Evolutionary conservation across 306 rosid genomes (phyloP), one percentile per base, ranked within the genome.

Genomic region (Glycine tomentella): DNA sequence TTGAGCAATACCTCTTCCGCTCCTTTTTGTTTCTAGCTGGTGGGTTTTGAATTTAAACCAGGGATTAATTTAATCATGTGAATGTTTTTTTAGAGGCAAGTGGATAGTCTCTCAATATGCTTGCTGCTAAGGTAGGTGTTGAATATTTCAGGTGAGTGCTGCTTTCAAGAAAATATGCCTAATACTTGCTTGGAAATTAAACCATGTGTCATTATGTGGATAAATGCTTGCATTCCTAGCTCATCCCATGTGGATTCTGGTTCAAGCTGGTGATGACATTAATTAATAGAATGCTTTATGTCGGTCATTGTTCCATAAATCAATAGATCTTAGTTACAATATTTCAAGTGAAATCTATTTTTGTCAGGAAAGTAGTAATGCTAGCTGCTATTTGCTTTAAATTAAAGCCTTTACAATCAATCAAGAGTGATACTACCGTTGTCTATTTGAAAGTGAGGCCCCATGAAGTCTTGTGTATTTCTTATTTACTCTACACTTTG

Each of bases 91-190:
- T 95, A 95, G 99, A 89, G 97, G 91, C 97, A 89, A 90, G 77
- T 90, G 94, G 99, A 90, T 93, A 90, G 82, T 91, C 98, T 90
- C 92, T 97, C 83, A 93, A 91, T 84, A n/a, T 89, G 90, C 97
- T 91, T 91, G 97, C 95, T 89, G 99, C 96, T 95, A 95, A 88
- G 92, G 90, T 91, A 95, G 97, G 92, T 64, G 70, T 95, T 92
- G 93, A 91, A 88, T 87, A 74, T 89, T 91, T 88, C 98, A 96
- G 99, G 99, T 96, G 99, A 96, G 98, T 90, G 93, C 88, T 74
- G 87, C 89, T 87, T 80, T 86, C 87, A 70, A 84, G 69, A 80
- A 82, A 92, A 72, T 42, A 56, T 78, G 83, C 77, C 87, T 84
- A 38, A 78, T 70, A 58, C 86, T 80, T 84, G 79, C 84, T 79